Evolutionary conservation across 2,329 filamentous ascomycete genomes (phyloP), one percentile per base, ranked within the genome.

Genomic region (Pseudocercospora macadamiae): DNA sequence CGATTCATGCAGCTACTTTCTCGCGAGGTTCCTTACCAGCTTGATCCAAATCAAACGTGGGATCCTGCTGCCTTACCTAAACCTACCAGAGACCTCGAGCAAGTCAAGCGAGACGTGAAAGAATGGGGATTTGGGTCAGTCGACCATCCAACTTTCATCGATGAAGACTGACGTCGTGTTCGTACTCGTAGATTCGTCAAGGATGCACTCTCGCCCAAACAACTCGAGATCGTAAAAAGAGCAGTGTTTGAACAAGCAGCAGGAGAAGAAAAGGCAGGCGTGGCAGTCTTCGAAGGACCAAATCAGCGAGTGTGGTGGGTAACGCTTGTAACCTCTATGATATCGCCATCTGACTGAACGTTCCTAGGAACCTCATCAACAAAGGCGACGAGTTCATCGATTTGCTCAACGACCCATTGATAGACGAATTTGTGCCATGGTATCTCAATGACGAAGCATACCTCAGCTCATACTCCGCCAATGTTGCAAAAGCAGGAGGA

Each of bases 81-180:
- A 21, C 45, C 45, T 19, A 49, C 45, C 7, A 49, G 23, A n/a
- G 47, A 51, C 21, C n/a, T 51, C 9, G 47, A 51, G 21, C 47
- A 34, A 34, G 47, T 51, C 25, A 51, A 51, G 47, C 30, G 30
- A 21, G 47, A 51, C 10, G 47, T 51, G 14, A 51, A 51, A 8
- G 47, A 51, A n/a, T 51, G 26, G 47, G 47, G 47, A 12, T 51
- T 51, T 34, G 47, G 47, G 25, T 48, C n/a, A 23, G 21, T 48
- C 3, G 26, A n/a, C 16, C 21, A 18, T 14, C n/a, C n/a, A n/a
- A n/a, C n/a, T n/a, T n/a, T n/a, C n/a, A n/a, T n/a, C n/a, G n/a
- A n/a, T n/a, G n/a, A n/a, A n/a, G n/a, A n/a, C n/a, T n/a, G n/a
- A n/a, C n/a, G n/a, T n/a, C n/a, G n/a, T n/a, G n/a, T n/a, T n/a